Conservation (phyloP, 805 yeast species). For the Nakazawaea pomicola region DNA sequence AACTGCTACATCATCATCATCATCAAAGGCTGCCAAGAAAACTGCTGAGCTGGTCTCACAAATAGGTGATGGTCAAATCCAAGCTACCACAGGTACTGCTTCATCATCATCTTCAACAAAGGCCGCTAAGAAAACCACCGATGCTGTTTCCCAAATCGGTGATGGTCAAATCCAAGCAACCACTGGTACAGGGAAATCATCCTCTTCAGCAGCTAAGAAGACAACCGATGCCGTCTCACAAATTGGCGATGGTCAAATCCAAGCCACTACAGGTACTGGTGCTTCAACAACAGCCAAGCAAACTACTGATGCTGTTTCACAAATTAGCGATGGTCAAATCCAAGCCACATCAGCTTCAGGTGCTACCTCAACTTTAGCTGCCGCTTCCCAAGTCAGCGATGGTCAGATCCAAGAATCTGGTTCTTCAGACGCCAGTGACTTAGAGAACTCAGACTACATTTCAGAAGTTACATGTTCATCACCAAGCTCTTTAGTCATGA, state of each 20-base stretch:
- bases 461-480: constrained; percentile 15
- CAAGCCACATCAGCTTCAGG: constrained; percentile 28
- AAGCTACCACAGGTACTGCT: constrained; percentile 34
- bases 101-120: constrained; percentile 27
- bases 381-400: constrained; percentile 38
- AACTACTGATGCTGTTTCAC: constrained; percentile 25
- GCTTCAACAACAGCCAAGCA: constrained; percentile 17
- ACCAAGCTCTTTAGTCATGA: constrained; percentile 48
- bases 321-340: constrained; percentile 34
- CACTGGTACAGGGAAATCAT: constrained; percentile 24
- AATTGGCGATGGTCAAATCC: constrained; percentile 43
- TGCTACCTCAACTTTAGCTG: constrained; percentile 18
- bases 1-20: constrained; percentile 26
- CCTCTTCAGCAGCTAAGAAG: constrained; percentile 31
- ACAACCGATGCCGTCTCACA: constrained; percentile 31
- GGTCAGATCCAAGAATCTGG: constrained; percentile 41
- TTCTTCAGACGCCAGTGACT: constrained; percentile 28
- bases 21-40: constrained; percentile 28
- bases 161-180: constrained; percentile 60
- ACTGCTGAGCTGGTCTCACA: constrained; percentile 41
- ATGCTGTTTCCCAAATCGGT: constrained; percentile 48
- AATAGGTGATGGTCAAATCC: constrained; percentile 60
- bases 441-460: neutral
- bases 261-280: constrained; percentile 26
- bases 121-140: constrained; percentile 29